These are phyloP conservation scores for Cladorrhinum sp. DNA, from an alignment of 2,329 filamentous ascomycete genomes.

Conservation along the genomic window DNA sequence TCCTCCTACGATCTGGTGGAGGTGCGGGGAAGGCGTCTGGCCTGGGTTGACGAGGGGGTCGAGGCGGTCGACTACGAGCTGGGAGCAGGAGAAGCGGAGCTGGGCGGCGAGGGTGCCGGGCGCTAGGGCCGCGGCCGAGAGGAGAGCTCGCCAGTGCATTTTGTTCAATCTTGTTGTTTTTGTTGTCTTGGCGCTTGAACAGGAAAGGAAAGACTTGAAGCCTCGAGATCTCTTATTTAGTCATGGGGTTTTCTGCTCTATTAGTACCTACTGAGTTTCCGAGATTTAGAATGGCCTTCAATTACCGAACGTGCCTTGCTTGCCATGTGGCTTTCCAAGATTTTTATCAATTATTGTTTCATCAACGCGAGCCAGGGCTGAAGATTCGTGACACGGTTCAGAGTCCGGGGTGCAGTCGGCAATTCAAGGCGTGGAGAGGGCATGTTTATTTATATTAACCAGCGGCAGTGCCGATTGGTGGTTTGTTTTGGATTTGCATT, in stretches of 20 bases:
- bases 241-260: no score
- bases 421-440: not conserved
- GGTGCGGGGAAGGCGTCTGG: conserved; percentile 11
- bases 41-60: conserved; percentile 20
- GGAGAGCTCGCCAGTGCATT: conserved; percentile 12
- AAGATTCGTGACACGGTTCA: no score
- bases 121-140: conserved; percentile 11
- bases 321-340: not conserved
- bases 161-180: no score
- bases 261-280: no score
- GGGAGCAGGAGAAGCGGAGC: conserved; percentile 23
- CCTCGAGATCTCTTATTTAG: no score
- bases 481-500: not conserved
- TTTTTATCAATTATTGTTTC: no score
- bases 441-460: not conserved
- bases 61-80: conserved; percentile 19
- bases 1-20: conserved; percentile 21
- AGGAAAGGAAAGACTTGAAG: not conserved
- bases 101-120: conserved; percentile 12
- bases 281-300: no score
- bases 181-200: not conserved
- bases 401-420: not conserved
- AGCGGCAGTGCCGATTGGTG: not conserved
- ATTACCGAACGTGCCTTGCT: not conserved
- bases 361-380: no score